Evolutionary conservation across 1,139 yeast species (phyloP).

Genomic region (Lodderomyces margitis): DNA sequence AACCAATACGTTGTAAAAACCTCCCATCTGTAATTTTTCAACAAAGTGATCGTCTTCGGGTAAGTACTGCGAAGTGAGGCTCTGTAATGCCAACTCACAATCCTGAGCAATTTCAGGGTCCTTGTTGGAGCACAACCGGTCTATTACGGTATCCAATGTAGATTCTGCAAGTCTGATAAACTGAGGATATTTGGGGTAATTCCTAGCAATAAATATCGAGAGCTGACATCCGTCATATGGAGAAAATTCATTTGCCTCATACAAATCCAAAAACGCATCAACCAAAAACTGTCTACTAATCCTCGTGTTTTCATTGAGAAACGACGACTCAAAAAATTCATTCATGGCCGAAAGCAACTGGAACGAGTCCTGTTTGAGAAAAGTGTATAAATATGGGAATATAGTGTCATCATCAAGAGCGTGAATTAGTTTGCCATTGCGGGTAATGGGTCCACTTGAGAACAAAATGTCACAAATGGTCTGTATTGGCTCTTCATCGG

Average conservation of each 20-base stretch:
- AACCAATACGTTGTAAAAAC: slow-evolving; percentile 58
- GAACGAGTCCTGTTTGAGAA: slow-evolving; percentile 52
- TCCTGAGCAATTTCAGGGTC: slow-evolving; percentile 47
- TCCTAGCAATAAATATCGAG: slow-evolving; percentile 70
- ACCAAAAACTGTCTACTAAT: slow-evolving; percentile 65
- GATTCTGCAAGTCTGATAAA: slow-evolving; percentile 69
- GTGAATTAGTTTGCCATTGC: slow-evolving; percentile 14
- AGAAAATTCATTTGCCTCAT: slow-evolving; percentile 32
- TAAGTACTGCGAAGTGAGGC: slow-evolving; percentile 39
- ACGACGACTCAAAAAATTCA: slow-evolving; percentile 76
- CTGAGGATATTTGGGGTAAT: slow-evolving; percentile 77
- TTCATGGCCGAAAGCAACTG: slow-evolving; percentile 64
- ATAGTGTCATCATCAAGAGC: slow-evolving; percentile 32
- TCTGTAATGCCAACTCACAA: slow-evolving; percentile 70
- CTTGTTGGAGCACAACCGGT: slow-evolving; percentile 47
- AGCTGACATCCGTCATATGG: slow-evolving; percentile 41
- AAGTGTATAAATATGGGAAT: slow-evolving; percentile 56
- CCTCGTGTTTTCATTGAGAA: slow-evolving; percentile 46
- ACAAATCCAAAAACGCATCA: slow-evolving; percentile 60
- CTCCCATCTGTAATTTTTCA: slow-evolving; percentile 50
- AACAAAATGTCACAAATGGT: slow-evolving; percentile 56
- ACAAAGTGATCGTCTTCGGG: slow-evolving; percentile 47
- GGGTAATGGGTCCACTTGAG: slow-evolving; percentile 13
- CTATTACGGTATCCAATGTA: slow-evolving; percentile 46
- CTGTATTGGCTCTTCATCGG: slow-evolving; percentile 38